Conservation (phyloP, 441 rosid genomes). For the Aquilaria agallochum region DNA sequence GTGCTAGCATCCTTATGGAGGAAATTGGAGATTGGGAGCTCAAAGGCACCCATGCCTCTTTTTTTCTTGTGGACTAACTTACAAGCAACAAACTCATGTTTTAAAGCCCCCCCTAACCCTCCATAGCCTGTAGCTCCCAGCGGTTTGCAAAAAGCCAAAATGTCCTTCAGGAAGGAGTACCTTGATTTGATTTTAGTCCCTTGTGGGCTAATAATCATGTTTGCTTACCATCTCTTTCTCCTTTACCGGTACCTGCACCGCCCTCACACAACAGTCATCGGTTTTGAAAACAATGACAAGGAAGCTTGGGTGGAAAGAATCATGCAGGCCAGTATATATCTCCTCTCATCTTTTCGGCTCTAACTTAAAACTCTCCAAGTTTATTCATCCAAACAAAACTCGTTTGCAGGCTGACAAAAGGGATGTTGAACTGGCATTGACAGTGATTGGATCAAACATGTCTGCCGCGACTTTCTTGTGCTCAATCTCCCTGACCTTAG, state of each 20-base stretch:
- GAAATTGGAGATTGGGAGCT: too few relatives aligned
- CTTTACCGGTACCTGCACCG: slow-evolving; percentile 53
- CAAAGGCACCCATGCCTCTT: neutral
- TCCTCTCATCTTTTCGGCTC: neutral
- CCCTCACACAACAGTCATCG: slow-evolving; percentile 62
- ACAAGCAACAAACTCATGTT: neutral
- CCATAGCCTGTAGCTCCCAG: neutral
- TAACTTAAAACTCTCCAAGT: neutral
- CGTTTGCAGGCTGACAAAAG: slow-evolving; percentile 34
- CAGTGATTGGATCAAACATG: slow-evolving; percentile 52
- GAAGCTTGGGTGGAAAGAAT: slow-evolving; percentile 65
- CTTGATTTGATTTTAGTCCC: slow-evolving; percentile 72
- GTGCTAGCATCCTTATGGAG: neutral
- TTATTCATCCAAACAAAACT: neutral
- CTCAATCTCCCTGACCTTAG: slow-evolving; percentile 56
- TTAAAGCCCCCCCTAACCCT: neutral
- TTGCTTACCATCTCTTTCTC: slow-evolving; percentile 56
- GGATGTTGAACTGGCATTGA: slow-evolving; percentile 31
- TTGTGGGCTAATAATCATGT: slow-evolving; percentile 46
- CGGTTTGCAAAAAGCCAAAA: neutral
- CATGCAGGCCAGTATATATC: slow-evolving; percentile 35
- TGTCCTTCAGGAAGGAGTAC: slow-evolving; percentile 35
- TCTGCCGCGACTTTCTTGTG: slow-evolving; percentile 64
- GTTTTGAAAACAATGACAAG: slow-evolving; percentile 65
- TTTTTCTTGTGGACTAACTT: neutral